These are phyloP conservation scores for Hibiscus syriacus DNA, from an alignment of 345 rosid species.

Conservation along the genomic window DNA sequence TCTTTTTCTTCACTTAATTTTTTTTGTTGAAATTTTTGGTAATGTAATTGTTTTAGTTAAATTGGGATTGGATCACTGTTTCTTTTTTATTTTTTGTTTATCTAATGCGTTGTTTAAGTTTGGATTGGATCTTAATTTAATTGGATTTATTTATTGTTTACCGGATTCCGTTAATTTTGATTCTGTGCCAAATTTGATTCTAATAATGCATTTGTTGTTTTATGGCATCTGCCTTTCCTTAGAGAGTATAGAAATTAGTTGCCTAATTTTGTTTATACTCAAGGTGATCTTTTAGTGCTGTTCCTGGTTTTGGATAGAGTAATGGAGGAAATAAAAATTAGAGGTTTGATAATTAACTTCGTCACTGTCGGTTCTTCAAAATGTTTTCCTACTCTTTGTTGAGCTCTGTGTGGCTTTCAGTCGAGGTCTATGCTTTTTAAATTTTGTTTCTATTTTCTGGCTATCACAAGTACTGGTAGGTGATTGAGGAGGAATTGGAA, in stretches of 20 bases:
- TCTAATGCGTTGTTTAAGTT: constrained; percentile 1
- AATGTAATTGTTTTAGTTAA: neutral
- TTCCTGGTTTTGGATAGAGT: neutral
- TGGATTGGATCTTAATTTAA: constrained; percentile 34
- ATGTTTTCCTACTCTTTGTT: neutral
- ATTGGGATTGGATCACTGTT: constrained; percentile 18
- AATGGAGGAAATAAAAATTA: neutral
- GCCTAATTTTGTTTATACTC: neutral
- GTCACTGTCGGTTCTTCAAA: neutral
- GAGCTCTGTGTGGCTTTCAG: neutral
- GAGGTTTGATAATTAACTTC: neutral
- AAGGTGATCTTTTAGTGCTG: constrained; percentile 1
- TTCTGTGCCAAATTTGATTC: neutral
- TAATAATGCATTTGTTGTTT: neutral
- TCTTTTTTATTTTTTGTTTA: constrained; percentile 7
- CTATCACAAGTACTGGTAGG: neutral
- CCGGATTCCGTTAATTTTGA: constrained; percentile 15
- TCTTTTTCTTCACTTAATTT: neutral
- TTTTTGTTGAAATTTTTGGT: constrained; percentile 3
- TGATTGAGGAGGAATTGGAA: neutral
- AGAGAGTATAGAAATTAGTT: neutral
- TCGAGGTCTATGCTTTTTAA: neutral
- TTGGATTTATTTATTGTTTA: constrained; percentile 11
- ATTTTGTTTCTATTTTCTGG: neutral
- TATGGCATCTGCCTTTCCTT: neutral